Conservation (phyloP, 176 grass and related monocot genomes). For the Chloris gayana region DNA sequence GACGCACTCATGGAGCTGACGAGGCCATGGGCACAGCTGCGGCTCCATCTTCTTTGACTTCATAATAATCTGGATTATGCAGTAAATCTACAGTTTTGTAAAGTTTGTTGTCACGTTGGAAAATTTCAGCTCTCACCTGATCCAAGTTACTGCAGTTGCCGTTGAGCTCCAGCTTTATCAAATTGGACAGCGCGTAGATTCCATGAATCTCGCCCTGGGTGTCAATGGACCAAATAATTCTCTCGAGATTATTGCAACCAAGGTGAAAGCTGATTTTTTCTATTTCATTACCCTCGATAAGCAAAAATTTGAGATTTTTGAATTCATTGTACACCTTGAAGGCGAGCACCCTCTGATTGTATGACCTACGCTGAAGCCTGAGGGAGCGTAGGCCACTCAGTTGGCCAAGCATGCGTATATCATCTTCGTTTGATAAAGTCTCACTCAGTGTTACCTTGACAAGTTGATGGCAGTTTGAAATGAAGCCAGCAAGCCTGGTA, state of each 20-base stretch:
- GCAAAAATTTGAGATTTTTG: background rate
- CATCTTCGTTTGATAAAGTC: background rate
- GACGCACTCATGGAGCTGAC: background rate
- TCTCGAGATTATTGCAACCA: background rate
- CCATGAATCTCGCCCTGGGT: too few species aligned
- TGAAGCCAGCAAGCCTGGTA: background rate
- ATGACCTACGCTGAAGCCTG: background rate
- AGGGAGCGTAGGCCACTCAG: background rate
- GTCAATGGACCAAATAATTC: background rate
- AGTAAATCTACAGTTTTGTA: too few species aligned
- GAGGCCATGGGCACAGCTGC: background rate
- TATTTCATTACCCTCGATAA: background rate
- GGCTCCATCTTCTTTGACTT: background rate
- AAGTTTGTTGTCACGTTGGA: too few species aligned
- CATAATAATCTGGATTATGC: background rate
- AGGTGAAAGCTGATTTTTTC: background rate
- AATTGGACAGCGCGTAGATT: too few species aligned
- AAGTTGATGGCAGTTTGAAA: background rate
- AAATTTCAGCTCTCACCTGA: background rate
- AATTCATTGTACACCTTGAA: background rate
- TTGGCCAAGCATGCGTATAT: background rate
- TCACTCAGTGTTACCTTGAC: conserved; percentile 1
- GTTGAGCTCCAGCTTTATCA: conserved; percentile 11
- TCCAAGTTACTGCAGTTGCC: background rate
- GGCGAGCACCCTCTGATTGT: background rate